These are phyloP conservation scores for Populus simonii DNA, from an alignment of 345 rosid genomes.

Conservation along the genomic window DNA sequence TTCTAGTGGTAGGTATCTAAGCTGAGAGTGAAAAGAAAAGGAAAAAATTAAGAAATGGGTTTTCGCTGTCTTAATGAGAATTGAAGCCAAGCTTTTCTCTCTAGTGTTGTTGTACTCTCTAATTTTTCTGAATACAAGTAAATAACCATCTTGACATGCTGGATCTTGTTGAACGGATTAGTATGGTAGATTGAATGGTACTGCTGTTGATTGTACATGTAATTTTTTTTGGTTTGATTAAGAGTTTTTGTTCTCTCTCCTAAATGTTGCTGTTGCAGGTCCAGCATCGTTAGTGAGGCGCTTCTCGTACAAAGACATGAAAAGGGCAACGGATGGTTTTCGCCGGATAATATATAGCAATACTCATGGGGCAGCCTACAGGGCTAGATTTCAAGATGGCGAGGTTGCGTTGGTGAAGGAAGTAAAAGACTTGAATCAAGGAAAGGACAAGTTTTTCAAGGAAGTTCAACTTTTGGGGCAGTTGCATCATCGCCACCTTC, in stretches of 20 bases:
- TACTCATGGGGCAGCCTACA: conserved; percentile 63
- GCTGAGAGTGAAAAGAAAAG: not conserved
- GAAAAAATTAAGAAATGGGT: not conserved
- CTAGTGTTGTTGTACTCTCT: too few relatives aligned
- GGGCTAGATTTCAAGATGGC: conserved; percentile 68
- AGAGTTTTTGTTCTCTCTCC: not conserved
- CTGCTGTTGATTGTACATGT: not conserved
- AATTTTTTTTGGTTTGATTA: not conserved
- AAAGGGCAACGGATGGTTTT: conserved; percentile 74
- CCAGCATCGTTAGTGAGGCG: conserved; percentile 51
- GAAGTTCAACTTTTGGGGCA: conserved; percentile 75
- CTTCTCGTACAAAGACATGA: conserved; percentile 62
- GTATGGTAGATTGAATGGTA: too few relatives aligned
- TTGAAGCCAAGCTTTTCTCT: not conserved
- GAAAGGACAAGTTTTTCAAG: conserved; percentile 50
- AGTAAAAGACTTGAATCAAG: conserved; percentile 45
- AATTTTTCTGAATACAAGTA: not conserved
- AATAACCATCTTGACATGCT: not conserved
- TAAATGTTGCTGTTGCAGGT: conserved; percentile 37
- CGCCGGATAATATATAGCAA: conserved; percentile 56
- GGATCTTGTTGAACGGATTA: not conserved
- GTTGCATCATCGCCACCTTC: conserved; percentile 91
- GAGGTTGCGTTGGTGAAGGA: conserved; percentile 70
- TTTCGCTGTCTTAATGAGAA: not conserved
- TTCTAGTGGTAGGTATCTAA: not conserved